Base-by-base conservation (phyloP, 2,329 filamentous ascomycete genomes). In the Parastagonospora avenae region DNA sequence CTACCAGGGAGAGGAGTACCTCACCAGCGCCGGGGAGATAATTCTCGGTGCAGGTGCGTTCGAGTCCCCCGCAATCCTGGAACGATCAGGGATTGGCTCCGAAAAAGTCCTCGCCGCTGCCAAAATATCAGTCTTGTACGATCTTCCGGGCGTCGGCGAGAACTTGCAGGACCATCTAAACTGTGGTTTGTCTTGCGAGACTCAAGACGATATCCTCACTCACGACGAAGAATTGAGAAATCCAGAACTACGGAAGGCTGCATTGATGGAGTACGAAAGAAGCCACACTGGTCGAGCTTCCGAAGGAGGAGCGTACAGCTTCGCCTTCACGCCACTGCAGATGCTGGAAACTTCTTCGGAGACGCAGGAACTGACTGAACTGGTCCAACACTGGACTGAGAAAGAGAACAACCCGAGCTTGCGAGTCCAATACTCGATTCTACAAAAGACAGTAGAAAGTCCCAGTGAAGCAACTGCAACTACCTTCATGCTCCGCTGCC, bases 131-230 rank as follows among this genome's bases (percentile, higher is more conserved):
- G 67, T 81, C 0, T 52, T 85, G 12, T 75, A 79, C 5, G 76
- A 86, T 54, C 80, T 85, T 1, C 79, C 80, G 0, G 82, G 85
- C 16, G 84, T 89, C 1, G 86, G 85, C 1, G 80, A 80, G 50
- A 85, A 88, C 67, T 74, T 88, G 8, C 78, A 85, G 35, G 85
- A 89, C 60, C 84, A 86, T 40, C 37, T 59, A 2, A 59, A 59
- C 15, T 57, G 53, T 19, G 33, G 56, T 24, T 33, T 63, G 10
- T 38, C 36, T 10, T 16, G 14, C 8, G 36, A 38, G 15, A 38
- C 48, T 14, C 27, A 38, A 37, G 55, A 59, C 8, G 11, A 50
- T 12, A 42, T 59, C 14, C 46, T 40, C 8, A 63, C 60, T 27
- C 51, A 42, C 15, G 57, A 63, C 30, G 30, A 48, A 24, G 48